Base-by-base conservation (phyloP, 495 filamentous ascomycete species). In the Paragyromitra xinjiangensis region DNA sequence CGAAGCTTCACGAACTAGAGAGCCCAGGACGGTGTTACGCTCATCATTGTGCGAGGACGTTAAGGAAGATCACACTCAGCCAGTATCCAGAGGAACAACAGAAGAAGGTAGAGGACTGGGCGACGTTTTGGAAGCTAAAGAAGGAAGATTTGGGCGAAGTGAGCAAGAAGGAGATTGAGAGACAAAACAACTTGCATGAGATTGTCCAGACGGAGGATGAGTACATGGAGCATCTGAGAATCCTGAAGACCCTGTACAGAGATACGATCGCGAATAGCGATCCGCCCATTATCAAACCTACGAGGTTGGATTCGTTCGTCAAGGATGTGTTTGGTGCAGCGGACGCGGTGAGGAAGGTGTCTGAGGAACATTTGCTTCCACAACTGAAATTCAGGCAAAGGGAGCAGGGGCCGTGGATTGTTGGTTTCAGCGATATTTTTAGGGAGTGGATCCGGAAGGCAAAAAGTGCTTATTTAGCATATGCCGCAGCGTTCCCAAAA, bases 371-470 rank as follows among this genome's bases (percentile, higher is more conserved):
- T 84, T 88, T 99, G n/a, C 85, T 99, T 14, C 91, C 96, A 1
- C 95, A 98, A 83, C 87, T 99, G 78, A 98, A 98, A 77, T 99
- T 98, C 82, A 91, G 96, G 40, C 95, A 99, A 83, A 92, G 95
- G 78, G 95, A 98, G 81, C 94, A 99, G 83, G 95, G 96, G 0
- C 95, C 95, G 0, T 98, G 93, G 87, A 91, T 99, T 73, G 87
- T 88, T 56, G 95, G 96, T 8, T 97, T 98, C 83, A 97, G 94
- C 81, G 95, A 98, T 78, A 94, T 99, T 68, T 99, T 99, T 85
- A 87, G 95, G 71, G 96, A 99, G 84, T 99, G 95, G 95, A 97
- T 99, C 78, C 89, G 95, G 64, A 98, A 98, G 84, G 95, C 96
- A 1, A 93, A 91, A 84, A 84, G 85, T 5, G 90, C 92, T 1